Base-by-base conservation (phyloP, 257 asterid species). In the Penstemon barbatus region DNA sequence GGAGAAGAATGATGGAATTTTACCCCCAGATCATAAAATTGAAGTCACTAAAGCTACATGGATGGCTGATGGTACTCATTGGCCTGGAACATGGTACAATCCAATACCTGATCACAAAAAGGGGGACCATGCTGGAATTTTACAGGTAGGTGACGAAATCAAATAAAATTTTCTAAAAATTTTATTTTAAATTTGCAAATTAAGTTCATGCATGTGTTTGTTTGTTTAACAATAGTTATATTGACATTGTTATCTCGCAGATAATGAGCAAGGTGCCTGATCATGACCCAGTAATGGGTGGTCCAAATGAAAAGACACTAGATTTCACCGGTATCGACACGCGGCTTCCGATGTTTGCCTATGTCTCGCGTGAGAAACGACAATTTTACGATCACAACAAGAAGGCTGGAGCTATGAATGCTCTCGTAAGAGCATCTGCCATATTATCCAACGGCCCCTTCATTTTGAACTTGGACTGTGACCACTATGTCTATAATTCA, bases 401-500 rank as follows among this genome's bases (percentile, higher is more conserved):
- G 89, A 93, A 93, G 78, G 97, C 99, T 1, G 99, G 99, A 19
- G 96, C 99, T 42, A 93, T 93, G 99, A 93, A 93, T 61, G 96
- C 92, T 15, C 74, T 90, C 63, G 99, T 93, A 65, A 84, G 99
- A 77, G 97, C 97, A 58, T 93, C 99, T 10, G 99, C 99, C 2
- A 79, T 90, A 59, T 78, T 93, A 39, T 93, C 99, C 15, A 93
- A 93, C 39, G 97, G 97, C 50, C 94, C 99, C 0, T 93, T 93
- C 80, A 93, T 93, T 66, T 84, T 93, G 69, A 93, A 93, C 83
- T 75, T 93, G 82, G 99, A 93, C 39, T 93, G 99, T 50, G 99
- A 93, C 53, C 99, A 93, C 72, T 90, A 93, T 13, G 74, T 93
- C 71, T 93, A 93, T 78, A 87, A 93, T 53, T 87, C 86, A n/a